Conservation (phyloP, 2,329 filamentous ascomycete genomes). For the Penicillium aurantiogriseum region DNA sequence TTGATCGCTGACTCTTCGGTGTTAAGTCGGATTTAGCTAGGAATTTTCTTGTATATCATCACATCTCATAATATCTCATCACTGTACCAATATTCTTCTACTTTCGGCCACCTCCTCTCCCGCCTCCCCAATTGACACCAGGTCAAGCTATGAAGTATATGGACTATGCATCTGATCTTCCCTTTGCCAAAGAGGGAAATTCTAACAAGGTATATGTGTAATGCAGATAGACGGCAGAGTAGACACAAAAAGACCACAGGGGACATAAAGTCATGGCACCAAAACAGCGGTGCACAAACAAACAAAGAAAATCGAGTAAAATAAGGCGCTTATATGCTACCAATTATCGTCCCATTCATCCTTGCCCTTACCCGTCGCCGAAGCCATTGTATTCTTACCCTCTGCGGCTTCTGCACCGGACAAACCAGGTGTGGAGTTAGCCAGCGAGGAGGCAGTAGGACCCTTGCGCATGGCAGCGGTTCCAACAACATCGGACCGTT, state of each 20-base stretch:
- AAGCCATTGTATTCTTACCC: conserved; percentile 17
- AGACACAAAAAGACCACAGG: neutral
- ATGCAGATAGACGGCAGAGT: conserved; percentile 1
- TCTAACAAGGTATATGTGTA: conserved; percentile 5
- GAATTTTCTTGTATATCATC: conserved; percentile 2
- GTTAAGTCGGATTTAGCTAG: neutral
- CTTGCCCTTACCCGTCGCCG: conserved; percentile 44
- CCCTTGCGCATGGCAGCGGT: conserved; percentile 63
- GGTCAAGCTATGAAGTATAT: neutral
- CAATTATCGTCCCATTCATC: conserved; percentile 60
- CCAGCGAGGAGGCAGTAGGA: conserved; percentile 20
- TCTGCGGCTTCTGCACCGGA: conserved; percentile 22
- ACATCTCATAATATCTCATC: neutral
- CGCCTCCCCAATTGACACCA: neutral
- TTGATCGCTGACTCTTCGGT: conserved; percentile 2
- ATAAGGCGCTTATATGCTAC: conserved; percentile 26
- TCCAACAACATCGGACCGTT: conserved; percentile 54
- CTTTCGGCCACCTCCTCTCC: neutral
- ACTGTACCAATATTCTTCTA: conserved; percentile 5
- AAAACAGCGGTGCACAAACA: neutral
- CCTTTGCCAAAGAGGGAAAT: neutral
- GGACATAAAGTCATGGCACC: conserved; percentile 3
- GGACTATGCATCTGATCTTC: neutral
- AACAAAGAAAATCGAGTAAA: neutral
- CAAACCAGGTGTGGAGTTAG: conserved; percentile 21